A percentile compares a stretch with the other conserved stretches of the same genome.
Evolutionary conservation across 352 stramenopile genomes (phyloP).

Genomic region (Aphanomyces astaci): DNA sequence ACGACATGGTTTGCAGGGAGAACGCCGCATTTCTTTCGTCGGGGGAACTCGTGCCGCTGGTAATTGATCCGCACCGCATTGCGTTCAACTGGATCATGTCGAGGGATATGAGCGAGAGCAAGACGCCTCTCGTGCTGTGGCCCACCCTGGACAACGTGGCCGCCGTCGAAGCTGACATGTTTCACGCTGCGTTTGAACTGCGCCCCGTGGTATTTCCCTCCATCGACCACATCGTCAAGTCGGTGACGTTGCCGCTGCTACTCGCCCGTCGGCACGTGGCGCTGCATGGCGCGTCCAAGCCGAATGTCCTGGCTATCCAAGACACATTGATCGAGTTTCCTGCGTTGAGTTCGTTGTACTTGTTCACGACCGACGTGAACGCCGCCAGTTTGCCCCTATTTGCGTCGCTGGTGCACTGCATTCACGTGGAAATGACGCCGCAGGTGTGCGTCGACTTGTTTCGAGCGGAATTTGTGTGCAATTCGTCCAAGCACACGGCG

Average conservation of each 20-base stretch:
- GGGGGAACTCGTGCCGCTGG: constrained; percentile 39
- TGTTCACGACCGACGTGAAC: constrained; percentile 14
- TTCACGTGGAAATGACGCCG: constrained; percentile 17
- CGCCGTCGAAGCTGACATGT: constrained; percentile 39
- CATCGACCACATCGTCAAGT: constrained; percentile 30
- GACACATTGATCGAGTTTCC: constrained; percentile 3
- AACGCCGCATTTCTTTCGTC: constrained; percentile 37
- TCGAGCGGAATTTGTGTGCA: constrained; percentile 8
- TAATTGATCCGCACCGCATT: constrained; percentile 56
- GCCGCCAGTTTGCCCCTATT: not conserved
- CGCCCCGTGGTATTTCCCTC: constrained; percentile 36
- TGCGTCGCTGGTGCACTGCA: not conserved
- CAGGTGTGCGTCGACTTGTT: constrained; percentile 14
- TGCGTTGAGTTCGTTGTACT: not conserved
- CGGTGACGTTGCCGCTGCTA: constrained; percentile 35
- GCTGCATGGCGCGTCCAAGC: not conserved
- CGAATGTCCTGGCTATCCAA: constrained; percentile 8
- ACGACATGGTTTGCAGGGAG: constrained; percentile 36
- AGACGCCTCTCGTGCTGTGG: constrained; percentile 23
- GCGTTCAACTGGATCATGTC: constrained; percentile 43
- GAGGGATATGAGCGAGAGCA: constrained; percentile 25
- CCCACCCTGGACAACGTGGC: constrained; percentile 6
- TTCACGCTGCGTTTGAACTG: constrained; percentile 34
- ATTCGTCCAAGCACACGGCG: constrained; percentile 12
- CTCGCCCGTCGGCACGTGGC: constrained; percentile 28